Evolutionary conservation across 495 filamentous ascomycete species (phyloP), one percentile per base, ranked within the genome.

Genomic region (Amorphotheca resinae): DNA sequence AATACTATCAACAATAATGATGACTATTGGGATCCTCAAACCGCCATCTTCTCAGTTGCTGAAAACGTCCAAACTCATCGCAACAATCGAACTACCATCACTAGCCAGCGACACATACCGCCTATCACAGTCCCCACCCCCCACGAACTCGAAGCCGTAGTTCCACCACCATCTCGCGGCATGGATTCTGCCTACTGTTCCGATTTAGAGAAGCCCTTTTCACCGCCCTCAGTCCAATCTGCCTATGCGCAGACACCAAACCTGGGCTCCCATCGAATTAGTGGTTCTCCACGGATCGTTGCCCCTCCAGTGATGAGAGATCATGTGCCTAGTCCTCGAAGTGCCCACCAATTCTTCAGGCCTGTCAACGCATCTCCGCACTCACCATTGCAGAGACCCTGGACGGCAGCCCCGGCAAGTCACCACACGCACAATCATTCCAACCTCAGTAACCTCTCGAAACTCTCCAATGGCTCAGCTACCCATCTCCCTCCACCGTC

Each of bases 291-390:
- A 9, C 22, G 22, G 9, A 25, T 28, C n/a, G n/a, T 32, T 31
- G 23, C 48, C n/a, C 38, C 38, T 14, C 45, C 22, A 42, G 15
- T 25, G 4, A 44, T 42, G 9, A 57, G 61, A 3, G 57, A 50
- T 9, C 47, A 65, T 14, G 54, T 70, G 22, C 64, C 68, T 5
- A 70, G 68, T 21, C 70, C 71, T 5, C 63, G 64, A 7, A 68
- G 66, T 0, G 71, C 73, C 22, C 25, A 28, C 5, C 70, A 73
- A 39, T 69, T 63, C 51, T 73, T 71, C 53, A 62, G 61, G 7
- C 70, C 72, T 0, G 70, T 73, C 0, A 65, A 65, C n/a, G 70
- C 68, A 9, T 69, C 61, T 26, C 72, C 70, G 15, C 64, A 75
- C 45, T 75, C 72, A 9, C 70, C 72, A 17, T 41, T 74, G 8